Evolutionary conservation across 805 yeast species (phyloP), one percentile per base, ranked within the genome.

Genomic region (Metschnikowia gruessii): DNA sequence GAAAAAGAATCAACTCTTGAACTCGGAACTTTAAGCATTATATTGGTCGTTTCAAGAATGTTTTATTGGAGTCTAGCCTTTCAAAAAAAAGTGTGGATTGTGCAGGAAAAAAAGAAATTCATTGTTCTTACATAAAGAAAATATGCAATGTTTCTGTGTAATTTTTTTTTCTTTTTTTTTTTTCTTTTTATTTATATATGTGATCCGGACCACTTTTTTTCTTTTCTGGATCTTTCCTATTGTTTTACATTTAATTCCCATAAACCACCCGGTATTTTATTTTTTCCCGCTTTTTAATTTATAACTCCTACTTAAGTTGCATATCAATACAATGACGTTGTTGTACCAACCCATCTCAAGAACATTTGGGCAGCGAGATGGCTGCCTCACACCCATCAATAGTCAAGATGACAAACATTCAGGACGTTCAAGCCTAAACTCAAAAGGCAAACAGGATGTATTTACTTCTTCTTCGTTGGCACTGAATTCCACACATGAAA

Each of bases 331-430:
- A 21, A 21, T 65, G 69, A 56, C 69, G 15, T 54, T 60, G 33
- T 58, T 67, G 43, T 64, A 61, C 44, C 72, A 68, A 44, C 73
- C 73, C 37, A 48, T 63, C 42, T 55, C 69, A 3, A 57, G 65
- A 44, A 56, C 65, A 6, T 48, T 58, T 40, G 59, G 56, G 45
- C 63, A 53, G 47, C 58, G 68, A 44, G 65, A 60, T 19, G 70
- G 70, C 24, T 64, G 69, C 51, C 56, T 65, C 33, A 66, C 70
- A 1, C 70, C 69, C 32, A 48, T 52, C 32, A 57, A 57, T 42
- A 42, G 21, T 19, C 56, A 53, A 16, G 51, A 49, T 10, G 45
- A 42, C 13, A 42, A 42, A 10, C 39, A 21, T 18, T 17, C 29
- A 9, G 11, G 29, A 16, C 36, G 39, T 12, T 17, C 45, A 6